Evolutionary conservation across 148 eudicot species (phyloP), one percentile per base, ranked within the genome.

Genomic region (Camellia granthamiana): DNA sequence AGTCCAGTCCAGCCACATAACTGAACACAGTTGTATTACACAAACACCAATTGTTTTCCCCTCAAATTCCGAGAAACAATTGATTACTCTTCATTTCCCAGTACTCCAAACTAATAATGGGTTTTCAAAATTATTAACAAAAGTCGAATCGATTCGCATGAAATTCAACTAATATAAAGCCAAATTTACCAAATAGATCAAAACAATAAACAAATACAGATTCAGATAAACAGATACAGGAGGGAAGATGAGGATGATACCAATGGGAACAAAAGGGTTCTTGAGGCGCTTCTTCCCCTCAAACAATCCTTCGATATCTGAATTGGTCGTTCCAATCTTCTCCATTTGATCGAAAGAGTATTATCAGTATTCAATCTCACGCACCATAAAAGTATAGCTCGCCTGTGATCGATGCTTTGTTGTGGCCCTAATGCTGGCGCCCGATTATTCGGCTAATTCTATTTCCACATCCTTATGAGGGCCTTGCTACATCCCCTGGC

Each of bases 201-300:
- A 13, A 0, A 30, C 18, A 73, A 30, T 12, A 72, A 7, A 4
- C 4, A 55, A 0, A 38, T 15, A 73, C 62, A 23, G 6, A 12
- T 4, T 23, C 11, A 65, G 55, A 16, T 18, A 67, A 51, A 38
- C 19, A 30, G 38, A 30, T 49, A 64, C 5, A 69, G 14, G 13
- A 56, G 56, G 14, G 62, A 18, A 9, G 13, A 77, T 9, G 51
- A 64, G 23, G 18, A 19, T 30, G 15, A 66, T 88, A 92, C 97
- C 97, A 59, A 93, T 80, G 7, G 94, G 97, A 58, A 93, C 97
- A n/a, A 90, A 75, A 74, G 94, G 97, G 83, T 93, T 93, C 70
- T 77, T 87, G 65, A 86, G 84, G 41, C 93, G 90, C 85, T 93
- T 93, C 72, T 90, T 90, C 72, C 73, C 88, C 41, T 80, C 77